Evolutionary conservation across 2,329 filamentous ascomycete species (phyloP), one percentile per base, ranked within the genome.

Genomic region (Lasiodiplodia hormozganensis): DNA sequence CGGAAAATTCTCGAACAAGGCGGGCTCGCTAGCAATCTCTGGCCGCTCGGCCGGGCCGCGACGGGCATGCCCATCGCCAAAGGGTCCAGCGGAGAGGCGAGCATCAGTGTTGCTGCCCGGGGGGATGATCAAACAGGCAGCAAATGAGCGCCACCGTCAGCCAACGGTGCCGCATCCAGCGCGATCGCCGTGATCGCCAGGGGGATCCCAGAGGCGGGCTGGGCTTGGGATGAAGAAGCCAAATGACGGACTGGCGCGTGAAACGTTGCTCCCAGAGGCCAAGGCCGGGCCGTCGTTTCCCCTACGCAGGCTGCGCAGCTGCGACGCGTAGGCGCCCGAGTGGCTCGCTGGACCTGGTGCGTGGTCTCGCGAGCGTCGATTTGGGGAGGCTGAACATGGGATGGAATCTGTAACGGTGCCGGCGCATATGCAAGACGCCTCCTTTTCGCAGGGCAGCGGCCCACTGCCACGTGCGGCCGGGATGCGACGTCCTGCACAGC

Each of bases 391-490:
- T 67, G 65, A 67, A 67, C 54, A 67, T 67, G 62, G 34, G 62
- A 43, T 66, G 62, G 16, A 36, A 60, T 62, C 56, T 67, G 65
- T 62, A 68, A 68, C 65, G 56, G 56, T 62, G 65, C 21, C 49
- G 65, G 65, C 57, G 65, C 65, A 68, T 68, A 68, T 68, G 65
- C 65, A 68, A 57, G 65, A 68, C 65, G 65, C 65, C 65, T 68
- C 65, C 65, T 68, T 68, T 68, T 68, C 65, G 36, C 65, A 62
- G 58, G 58, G 58, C 58, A 28, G 16, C 43, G 60, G 43, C 49
- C 65, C 65, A 68, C 65, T 62, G 43, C 77, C 77, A 79, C 77
- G 77, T 79, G 77, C 76, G 53, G 71, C 69, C 77, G 75, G 77
- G 60, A 69, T 60, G 60, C 34, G 31, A 75, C 75, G 76, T 65